Evolutionary conservation across 495 filamentous ascomycete genomes (phyloP), one percentile per base, ranked within the genome.

Genomic region (Trichocladium uniseriatum): DNA sequence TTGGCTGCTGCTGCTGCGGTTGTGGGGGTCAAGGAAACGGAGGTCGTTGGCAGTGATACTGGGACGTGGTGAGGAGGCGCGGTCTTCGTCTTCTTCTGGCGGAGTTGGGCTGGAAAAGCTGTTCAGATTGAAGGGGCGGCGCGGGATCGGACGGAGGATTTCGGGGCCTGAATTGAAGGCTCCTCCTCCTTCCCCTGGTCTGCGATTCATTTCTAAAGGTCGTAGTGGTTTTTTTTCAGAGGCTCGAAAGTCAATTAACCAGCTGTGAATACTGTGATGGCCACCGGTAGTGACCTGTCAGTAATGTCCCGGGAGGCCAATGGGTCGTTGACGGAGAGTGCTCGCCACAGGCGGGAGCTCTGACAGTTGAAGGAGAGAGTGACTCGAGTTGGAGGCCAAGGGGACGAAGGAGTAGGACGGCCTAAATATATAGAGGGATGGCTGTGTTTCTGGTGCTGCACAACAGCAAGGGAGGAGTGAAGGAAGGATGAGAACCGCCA

Each of bases 51-150:
- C 52, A 35, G 41, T 58, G 49, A 67, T 63, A 28, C 43, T 51
- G 36, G 29, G 60, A 36, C 37, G 47, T 7, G 77, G 72, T 72
- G 71, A 32, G 31, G 31, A 3, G 31, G 4, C 11, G 31, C 9
- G 7, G 15, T 58, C 65, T 43, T 52, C 49, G 14, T 46, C 49
- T 6, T 55, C 53, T 28, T 81, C 69, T 38, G 69, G 65, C 5
- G 76, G 68, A 0, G 73, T 72, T 24, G 71, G 60, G 22, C 77
- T 77, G 32, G 69, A 69, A 18, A 77, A 67, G 38, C 24, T 27
- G 24, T 73, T 71, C 38, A 84, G 62, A 19, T 86, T 78, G 65
- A 89, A 94, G 40, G 82, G 75, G 29, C 88, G 82, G 42, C 49
- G 49, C 1, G 49, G 49, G 37, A 52, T 52, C n/a, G 49, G 54